phyloP scores from a whole-genome alignment of 495 filamentous ascomycete species.

The Penicillium maclennaniae region DNA sequence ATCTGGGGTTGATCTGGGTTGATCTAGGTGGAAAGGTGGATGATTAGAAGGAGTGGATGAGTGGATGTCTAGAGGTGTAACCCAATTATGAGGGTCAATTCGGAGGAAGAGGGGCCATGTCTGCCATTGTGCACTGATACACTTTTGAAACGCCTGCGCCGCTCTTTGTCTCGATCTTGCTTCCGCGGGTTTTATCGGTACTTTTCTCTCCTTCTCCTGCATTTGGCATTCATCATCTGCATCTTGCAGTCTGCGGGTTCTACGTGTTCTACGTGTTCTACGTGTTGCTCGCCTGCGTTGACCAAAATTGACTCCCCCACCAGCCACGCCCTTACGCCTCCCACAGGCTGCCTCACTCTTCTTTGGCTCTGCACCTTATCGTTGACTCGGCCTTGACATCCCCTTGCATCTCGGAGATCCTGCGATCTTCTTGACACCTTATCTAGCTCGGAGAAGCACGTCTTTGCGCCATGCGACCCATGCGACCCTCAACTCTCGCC shows the following conservation, averaged over 20 bases:
- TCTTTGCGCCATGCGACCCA: constrained; percentile 14
- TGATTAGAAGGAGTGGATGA: no score
- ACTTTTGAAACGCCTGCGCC: constrained; percentile 4
- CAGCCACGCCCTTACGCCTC: background rate
- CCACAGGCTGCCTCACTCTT: background rate
- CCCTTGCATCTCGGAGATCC: constrained; percentile 16
- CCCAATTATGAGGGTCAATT: background rate
- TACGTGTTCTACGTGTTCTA: background rate
- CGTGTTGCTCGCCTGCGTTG: background rate
- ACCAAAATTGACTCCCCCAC: background rate
- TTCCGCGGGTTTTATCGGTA: no score
- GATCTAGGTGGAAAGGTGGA: background rate
- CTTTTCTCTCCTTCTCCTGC: background rate
- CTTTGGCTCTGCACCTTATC: background rate
- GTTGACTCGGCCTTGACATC: constrained; percentile 1
- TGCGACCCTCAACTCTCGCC: constrained; percentile 7
- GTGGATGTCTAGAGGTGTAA: no score
- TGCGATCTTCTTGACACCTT: constrained; percentile 9
- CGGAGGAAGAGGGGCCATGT: background rate
- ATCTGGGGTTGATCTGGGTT: no score
- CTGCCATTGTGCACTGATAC: background rate
- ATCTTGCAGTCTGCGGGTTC: background rate
- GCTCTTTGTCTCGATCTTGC: background rate
- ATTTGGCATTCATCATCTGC: no score
- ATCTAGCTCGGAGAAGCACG: constrained; percentile 2